Conservation (phyloP, 768 basidiomycete species). For the Leucocoprinus leucothites region DNA sequence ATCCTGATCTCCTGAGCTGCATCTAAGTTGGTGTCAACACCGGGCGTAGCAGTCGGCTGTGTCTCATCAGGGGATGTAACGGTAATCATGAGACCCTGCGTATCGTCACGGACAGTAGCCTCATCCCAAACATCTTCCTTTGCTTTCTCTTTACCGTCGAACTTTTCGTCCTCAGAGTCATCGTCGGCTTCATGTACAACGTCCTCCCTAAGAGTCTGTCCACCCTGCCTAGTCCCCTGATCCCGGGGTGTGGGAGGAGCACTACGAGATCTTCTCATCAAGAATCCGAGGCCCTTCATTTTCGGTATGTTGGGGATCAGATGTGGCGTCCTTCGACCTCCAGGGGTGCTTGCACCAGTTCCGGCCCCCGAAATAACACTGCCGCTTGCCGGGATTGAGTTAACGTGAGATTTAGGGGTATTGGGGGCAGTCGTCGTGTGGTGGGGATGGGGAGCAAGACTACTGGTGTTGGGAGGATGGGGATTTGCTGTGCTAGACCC, state of each 20-base stretch:
- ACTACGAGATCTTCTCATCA: constrained; percentile 44
- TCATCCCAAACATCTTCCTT: neutral
- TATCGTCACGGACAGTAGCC: neutral
- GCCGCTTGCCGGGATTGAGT: neutral
- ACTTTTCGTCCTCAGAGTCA: constrained; percentile 13
- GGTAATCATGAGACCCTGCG: neutral
- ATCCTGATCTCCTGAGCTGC: constrained; percentile 2
- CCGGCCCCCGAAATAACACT: neutral
- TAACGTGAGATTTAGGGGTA: neutral
- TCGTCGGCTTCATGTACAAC: constrained; percentile 7
- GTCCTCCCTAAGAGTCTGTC: neutral
- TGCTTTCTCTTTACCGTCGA: neutral
- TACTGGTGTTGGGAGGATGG: neutral
- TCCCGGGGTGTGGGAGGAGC: constrained; percentile 55
- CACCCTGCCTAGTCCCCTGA: neutral
- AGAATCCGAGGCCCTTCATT: constrained; percentile 38
- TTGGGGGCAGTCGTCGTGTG: neutral
- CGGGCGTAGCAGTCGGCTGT: neutral
- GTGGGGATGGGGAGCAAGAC: neutral
- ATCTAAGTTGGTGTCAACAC: neutral
- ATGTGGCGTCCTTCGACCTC: constrained; percentile 19
- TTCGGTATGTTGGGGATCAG: constrained; percentile 6
- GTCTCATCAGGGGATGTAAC: neutral
- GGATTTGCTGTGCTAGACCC: constrained; percentile 1
- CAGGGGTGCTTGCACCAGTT: constrained; percentile 1